Evolutionary conservation across 768 basidiomycete genomes (phyloP).

Genomic region (Roridomyces roridus): DNA sequence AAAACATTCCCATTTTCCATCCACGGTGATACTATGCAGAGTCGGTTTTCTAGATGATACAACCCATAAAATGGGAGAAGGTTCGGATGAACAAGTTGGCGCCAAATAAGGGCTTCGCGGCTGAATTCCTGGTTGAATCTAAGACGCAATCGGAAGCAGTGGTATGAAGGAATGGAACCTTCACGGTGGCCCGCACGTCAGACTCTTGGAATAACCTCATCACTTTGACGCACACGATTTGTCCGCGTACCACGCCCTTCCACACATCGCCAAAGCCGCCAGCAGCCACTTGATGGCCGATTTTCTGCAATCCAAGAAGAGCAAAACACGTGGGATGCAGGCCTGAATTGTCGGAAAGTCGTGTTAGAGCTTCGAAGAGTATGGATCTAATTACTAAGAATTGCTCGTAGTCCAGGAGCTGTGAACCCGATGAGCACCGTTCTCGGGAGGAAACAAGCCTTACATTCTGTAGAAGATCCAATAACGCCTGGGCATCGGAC

Average conservation of each 20-base stretch:
- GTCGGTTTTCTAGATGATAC: constrained; percentile 20
- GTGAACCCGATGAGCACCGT: too few species aligned
- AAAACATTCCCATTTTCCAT: constrained; percentile 35
- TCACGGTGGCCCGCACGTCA: too few species aligned
- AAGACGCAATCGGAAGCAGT: too few species aligned
- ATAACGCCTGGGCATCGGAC: too few species aligned
- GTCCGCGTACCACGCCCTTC: too few species aligned
- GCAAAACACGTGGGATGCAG: constrained; percentile 12
- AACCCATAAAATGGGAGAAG: constrained; percentile 30
- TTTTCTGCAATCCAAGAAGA: constrained; percentile 2
- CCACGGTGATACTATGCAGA: constrained; percentile 35
- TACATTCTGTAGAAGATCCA: too few species aligned
- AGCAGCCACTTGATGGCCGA: constrained; percentile 11
- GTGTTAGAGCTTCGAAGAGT: constrained; percentile 12
- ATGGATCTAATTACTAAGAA: too few species aligned
- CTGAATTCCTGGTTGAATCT: constrained; percentile 6
- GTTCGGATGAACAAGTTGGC: constrained; percentile 28
- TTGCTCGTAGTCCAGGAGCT: too few species aligned
- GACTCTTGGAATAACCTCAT: too few species aligned
- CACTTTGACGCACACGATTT: too few species aligned
- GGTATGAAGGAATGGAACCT: not conserved
- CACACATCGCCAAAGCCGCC: not conserved
- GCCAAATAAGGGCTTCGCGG: constrained; percentile 28
- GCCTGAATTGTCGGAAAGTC: constrained; percentile 5
- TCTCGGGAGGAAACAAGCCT: too few species aligned